These are phyloP conservation scores for Dactylellina haptotyla DNA, from an alignment of 2,329 filamentous ascomycete genomes.

Conservation along the genomic window DNA sequence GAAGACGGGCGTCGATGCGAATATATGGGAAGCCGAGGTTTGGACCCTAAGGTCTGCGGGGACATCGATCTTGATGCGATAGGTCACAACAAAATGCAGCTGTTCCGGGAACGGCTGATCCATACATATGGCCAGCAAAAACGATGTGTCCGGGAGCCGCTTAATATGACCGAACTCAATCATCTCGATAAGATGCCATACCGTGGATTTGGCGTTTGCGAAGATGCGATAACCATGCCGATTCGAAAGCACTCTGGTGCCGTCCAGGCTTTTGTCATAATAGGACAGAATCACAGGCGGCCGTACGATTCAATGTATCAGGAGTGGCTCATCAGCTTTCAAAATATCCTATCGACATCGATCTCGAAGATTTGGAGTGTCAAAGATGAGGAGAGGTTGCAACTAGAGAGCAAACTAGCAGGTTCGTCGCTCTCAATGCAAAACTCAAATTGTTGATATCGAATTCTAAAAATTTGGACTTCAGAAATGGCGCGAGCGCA, in stretches of 20 bases:
- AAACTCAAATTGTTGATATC: background rate
- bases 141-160: constrained; percentile 11
- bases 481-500: constrained; percentile 39
- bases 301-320: constrained; percentile 83
- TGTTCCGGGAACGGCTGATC: constrained; percentile 45
- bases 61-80: constrained; percentile 26
- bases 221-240: constrained; percentile 78
- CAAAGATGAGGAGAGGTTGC: constrained; percentile 36
- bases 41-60: constrained; percentile 36
- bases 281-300: constrained; percentile 80
- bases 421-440: constrained; percentile 6
- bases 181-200: constrained; percentile 19
- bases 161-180: constrained; percentile 13
- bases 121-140: constrained; percentile 34
- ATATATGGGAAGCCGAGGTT: constrained; percentile 40
- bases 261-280: constrained; percentile 76
- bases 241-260: constrained; percentile 78
- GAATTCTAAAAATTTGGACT: background rate
- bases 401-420: constrained; percentile 34
- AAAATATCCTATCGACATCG: constrained; percentile 37
- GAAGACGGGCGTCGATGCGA: constrained; percentile 33
- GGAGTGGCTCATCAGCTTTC: constrained; percentile 59
- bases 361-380: constrained; percentile 51
- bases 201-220: constrained; percentile 64
- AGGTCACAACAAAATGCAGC: constrained; percentile 3